Conservation (phyloP, 306 rosid species). For the Malus sylvestris region DNA sequence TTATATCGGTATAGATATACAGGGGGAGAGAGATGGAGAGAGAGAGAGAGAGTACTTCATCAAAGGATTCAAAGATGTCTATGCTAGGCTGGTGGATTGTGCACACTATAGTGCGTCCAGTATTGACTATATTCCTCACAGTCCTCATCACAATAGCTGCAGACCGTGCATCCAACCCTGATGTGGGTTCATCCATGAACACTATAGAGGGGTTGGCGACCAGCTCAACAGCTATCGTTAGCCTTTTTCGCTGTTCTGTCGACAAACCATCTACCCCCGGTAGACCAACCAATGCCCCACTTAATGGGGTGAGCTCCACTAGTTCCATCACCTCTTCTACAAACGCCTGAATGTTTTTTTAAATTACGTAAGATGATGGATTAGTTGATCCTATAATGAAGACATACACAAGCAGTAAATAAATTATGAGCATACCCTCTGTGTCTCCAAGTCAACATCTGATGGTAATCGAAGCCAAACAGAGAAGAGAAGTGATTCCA, state of each 20-base stretch:
- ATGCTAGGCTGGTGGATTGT: constrained; percentile 98
- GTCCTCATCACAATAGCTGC: constrained; percentile 99
- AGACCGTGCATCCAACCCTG: constrained; percentile 94
- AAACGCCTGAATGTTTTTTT: constrained; percentile 50
- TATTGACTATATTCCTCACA: constrained; percentile 90
- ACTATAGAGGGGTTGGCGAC: constrained; percentile 92
- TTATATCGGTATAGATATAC: neutral
- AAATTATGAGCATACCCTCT: constrained; percentile 42
- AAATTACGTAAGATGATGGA: constrained; percentile 12
- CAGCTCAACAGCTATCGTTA: constrained; percentile 92
- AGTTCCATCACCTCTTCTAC: constrained; percentile 98
- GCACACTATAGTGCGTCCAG: constrained; percentile 96
- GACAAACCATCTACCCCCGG: constrained; percentile 93
- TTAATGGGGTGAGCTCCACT: constrained; percentile 79
- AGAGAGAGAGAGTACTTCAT: constrained; percentile 52
- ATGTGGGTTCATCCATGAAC: constrained; percentile 99
- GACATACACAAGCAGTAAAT: constrained; percentile 1
- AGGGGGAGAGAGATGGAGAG: neutral
- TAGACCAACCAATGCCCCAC: constrained; percentile 85
- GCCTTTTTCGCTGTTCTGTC: constrained; percentile 87
- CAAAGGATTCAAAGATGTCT: constrained; percentile 97
- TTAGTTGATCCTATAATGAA: constrained; percentile 5
- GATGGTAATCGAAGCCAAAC: constrained; percentile 91
- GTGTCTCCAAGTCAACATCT: constrained; percentile 71
- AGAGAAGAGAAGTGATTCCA: constrained; percentile 87